Evolutionary conservation across 108 stramenopile species (phyloP).

Genomic region (Cyclotella sp.): DNA sequence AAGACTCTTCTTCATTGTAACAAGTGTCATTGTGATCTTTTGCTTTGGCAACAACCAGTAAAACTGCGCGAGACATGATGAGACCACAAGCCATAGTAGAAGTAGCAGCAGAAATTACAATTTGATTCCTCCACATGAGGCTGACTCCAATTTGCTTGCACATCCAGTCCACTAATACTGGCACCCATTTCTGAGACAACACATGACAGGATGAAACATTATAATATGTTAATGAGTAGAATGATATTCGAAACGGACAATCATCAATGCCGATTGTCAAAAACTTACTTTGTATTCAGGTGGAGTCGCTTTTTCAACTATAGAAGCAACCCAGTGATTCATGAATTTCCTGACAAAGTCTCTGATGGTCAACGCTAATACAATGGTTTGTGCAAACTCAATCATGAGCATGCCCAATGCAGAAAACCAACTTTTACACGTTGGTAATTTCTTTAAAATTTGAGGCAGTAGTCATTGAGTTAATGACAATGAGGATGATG

Average conservation of each 20-base stretch:
- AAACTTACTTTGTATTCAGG: slow-evolving; percentile 68
- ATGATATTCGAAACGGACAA: neutral
- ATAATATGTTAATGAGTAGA: neutral
- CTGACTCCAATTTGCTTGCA: slow-evolving; percentile 82
- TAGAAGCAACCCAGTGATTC: too few species aligned
- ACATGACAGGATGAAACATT: neutral
- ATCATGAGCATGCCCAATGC: slow-evolving; percentile 90
- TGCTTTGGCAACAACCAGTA: slow-evolving; percentile 48
- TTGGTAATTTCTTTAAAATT: slow-evolving; percentile 56
- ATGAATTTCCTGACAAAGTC: too few species aligned
- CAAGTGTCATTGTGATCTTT: slow-evolving; percentile 68
- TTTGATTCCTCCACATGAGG: slow-evolving; percentile 91
- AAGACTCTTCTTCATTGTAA: slow-evolving; percentile 86
- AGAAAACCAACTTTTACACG: slow-evolving; percentile 62
- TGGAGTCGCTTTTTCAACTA: too few species aligned
- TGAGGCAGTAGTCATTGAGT: slow-evolving; percentile 14
- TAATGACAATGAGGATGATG: slow-evolving; percentile 52
- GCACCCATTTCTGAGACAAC: slow-evolving; percentile 70
- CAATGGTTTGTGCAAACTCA: too few species aligned
- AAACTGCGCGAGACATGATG: slow-evolving; percentile 78
- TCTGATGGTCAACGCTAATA: slow-evolving; percentile 84
- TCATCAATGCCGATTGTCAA: slow-evolving; percentile 24
- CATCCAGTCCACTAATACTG: too few species aligned
- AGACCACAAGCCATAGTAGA: slow-evolving; percentile 89
- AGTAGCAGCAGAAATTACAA: slow-evolving; percentile 86